These are phyloP conservation scores for Gastrolobium villosum DNA, from an alignment of 306 rosid species.

Conservation along the genomic window DNA sequence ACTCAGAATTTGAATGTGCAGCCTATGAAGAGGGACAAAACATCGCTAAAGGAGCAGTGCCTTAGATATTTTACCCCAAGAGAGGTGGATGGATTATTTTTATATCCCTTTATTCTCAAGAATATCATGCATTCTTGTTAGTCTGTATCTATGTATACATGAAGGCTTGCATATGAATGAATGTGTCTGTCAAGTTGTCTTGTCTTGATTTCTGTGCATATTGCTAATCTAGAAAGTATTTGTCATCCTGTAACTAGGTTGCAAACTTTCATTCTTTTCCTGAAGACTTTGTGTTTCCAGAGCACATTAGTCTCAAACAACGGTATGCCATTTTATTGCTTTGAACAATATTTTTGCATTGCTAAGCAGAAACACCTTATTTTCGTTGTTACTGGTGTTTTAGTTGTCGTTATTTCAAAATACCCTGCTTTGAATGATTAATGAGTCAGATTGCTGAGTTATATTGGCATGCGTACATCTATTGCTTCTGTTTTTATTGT, in stretches of 20 bases:
- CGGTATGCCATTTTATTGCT: slow-evolving; percentile 58
- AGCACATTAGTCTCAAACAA: slow-evolving; percentile 81
- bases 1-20: slow-evolving; percentile 55
- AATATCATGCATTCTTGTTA: slow-evolving; percentile 27
- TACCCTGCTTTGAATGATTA: slow-evolving; percentile 3
- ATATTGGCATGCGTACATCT: slow-evolving; percentile 11
- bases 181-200: slow-evolving; percentile 1
- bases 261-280: slow-evolving; percentile 92
- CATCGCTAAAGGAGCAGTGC: slow-evolving; percentile 74
- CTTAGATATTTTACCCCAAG: slow-evolving; percentile 90
- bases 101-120: slow-evolving; percentile 20
- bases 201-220: slow-evolving; percentile 35
- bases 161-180: slow-evolving; percentile 16
- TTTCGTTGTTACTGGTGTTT: background rate
- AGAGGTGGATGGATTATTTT: slow-evolving; percentile 68
- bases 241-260: slow-evolving; percentile 61
- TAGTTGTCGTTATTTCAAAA: background rate
- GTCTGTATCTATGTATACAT: background rate
- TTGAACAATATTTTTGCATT: background rate
- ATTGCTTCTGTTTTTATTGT: slow-evolving; percentile 2
- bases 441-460: slow-evolving; percentile 1
- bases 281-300: slow-evolving; percentile 81
- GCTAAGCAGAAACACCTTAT: background rate
- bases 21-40: slow-evolving; percentile 78
- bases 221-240: slow-evolving; percentile 39